Base-by-base conservation (phyloP, 306 rosid species). In the Sicyos edulis region DNA sequence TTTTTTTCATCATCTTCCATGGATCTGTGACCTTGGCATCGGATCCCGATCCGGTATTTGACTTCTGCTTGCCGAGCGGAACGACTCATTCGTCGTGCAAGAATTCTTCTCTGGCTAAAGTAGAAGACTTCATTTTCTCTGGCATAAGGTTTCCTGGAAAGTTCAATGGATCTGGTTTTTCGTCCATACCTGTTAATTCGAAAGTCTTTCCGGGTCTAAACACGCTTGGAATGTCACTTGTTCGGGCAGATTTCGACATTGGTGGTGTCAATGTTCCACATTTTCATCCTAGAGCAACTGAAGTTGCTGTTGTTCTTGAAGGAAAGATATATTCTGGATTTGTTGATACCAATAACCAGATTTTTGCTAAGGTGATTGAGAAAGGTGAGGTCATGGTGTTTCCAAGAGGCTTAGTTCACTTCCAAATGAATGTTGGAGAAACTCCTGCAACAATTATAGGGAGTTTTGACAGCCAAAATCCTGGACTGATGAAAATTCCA, bases 331-430 rank as follows among this genome's bases (percentile, higher is more conserved):
- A 90, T 64, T 86, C 97, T 7, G 98, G 98, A 20, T 88, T 93
- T 78, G 85, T 87, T 21, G 98, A 93, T 37, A 76, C 97, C 1
- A 82, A 78, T 70, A 85, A 88, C 86, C 76, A 49, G 84, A 47
- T 93, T 54, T 90, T 83, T 50, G 96, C 97, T 6, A 90, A 80
- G 68, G 91, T 93, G 74, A 77, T 90, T n/a, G 95, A 83, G 77
- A 87, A 86, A 80, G 97, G 98, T 10, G 97, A 90, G 81, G 96
- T 90, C 7, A 93, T 93, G 89, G 95, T 88, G 70, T 90, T 93
- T 63, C 98, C 97, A 10, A 90, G 83, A 78, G 97, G 97, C 17
- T 21, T 88, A 4, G 82, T 90, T 63, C 98, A 93, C 77, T 93
- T 93, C 69, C 97, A 93, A 78, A 86, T 93, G 96, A 93, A 93